These are phyloP conservation scores for Phytophthora sansomeana DNA, from an alignment of 352 stramenopile genomes.

Conservation along the genomic window DNA sequence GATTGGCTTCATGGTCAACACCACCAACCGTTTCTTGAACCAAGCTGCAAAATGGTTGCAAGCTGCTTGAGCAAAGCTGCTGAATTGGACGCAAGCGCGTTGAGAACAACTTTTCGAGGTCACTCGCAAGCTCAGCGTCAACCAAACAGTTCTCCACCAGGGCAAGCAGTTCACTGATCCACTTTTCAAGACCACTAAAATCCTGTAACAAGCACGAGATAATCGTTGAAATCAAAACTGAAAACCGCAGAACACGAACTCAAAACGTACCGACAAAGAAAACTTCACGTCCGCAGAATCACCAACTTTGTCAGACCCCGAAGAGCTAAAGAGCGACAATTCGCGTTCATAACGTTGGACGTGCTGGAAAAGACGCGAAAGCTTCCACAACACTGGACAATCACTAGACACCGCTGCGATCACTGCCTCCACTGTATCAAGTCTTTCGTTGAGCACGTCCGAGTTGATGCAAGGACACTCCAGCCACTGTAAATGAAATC, in stretches of 20 bases:
- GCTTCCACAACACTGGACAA: constrained; percentile 11
- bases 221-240: not conserved
- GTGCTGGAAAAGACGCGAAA: constrained; percentile 36
- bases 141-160: constrained; percentile 15
- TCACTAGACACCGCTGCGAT: not conserved
- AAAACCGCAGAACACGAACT: not conserved
- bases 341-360: constrained; percentile 37
- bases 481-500: constrained; percentile 29
- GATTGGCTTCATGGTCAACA: not conserved
- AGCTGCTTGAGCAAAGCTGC: not conserved
- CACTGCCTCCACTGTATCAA: constrained; percentile 32
- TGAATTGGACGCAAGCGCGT: constrained; percentile 6
- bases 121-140: not conserved
- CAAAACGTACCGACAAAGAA: constrained; percentile 21
- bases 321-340: constrained; percentile 15
- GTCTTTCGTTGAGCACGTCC: constrained; percentile 15
- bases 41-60: constrained; percentile 31
- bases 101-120: not conserved
- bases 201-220: constrained; percentile 9
- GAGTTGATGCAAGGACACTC: constrained; percentile 29
- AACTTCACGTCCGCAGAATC: constrained; percentile 2
- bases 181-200: constrained; percentile 24
- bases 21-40: constrained; percentile 18
- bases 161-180: constrained; percentile 15
- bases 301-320: not conserved